phyloP scores from a whole-genome alignment of 768 basidiomycete genomes.

The Kwoniella sp. region DNA sequence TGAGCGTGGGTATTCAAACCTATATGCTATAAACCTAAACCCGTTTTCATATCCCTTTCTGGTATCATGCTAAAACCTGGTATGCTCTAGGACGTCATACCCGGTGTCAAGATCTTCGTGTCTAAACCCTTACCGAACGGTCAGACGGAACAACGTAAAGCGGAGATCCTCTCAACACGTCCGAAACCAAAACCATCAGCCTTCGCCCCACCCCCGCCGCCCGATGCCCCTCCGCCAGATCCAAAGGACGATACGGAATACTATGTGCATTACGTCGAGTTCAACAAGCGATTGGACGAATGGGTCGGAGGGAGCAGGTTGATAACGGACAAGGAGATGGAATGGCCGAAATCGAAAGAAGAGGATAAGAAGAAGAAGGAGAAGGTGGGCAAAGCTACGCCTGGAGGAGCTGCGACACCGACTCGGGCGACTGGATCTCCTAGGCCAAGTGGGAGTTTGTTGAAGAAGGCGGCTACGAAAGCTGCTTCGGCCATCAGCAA shows the following conservation, averaged over 20 bases:
- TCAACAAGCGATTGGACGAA: slow-evolving; percentile 98
- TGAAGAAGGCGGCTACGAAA: slow-evolving; percentile 58
- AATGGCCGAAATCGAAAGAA: slow-evolving; percentile 69
- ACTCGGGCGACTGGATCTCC: slow-evolving; percentile 29
- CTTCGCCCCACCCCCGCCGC: slow-evolving; percentile 44
- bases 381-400: slow-evolving; percentile 60
- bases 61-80: too few species aligned
- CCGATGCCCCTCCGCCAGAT: slow-evolving; percentile 61
- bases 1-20: slow-evolving; percentile 44
- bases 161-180: slow-evolving; percentile 92
- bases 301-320: slow-evolving; percentile 91
- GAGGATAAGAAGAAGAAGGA: slow-evolving; percentile 58
- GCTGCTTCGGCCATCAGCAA: slow-evolving; percentile 54
- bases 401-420: slow-evolving; percentile 28
- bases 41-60: background rate
- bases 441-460: slow-evolving; percentile 41
- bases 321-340: slow-evolving; percentile 78
- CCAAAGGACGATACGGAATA: slow-evolving; percentile 84
- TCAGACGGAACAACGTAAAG: slow-evolving; percentile 81
- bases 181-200: slow-evolving; percentile 66
- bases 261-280: slow-evolving; percentile 98
- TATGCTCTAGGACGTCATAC: slow-evolving; percentile 77
- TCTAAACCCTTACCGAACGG: slow-evolving; percentile 75
- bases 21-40: too few species aligned
- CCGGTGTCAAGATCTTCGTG: slow-evolving; percentile 95